These are phyloP conservation scores for Kazachstania kunashirensis DNA, from an alignment of 805 yeast genomes.

Conservation along the genomic window DNA sequence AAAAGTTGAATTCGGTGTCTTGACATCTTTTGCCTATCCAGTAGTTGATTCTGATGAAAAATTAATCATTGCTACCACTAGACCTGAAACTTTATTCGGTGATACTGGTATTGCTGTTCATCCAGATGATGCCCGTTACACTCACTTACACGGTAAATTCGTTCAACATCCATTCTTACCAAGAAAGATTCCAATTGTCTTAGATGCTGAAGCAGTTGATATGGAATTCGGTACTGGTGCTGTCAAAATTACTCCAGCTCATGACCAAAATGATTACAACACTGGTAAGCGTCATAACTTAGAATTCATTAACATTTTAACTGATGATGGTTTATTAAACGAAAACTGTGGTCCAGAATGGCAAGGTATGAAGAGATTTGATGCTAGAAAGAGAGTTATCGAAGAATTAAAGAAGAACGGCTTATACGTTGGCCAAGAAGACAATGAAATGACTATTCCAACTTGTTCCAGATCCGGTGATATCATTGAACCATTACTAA, in stretches of 20 bases:
- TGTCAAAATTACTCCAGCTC: conserved; percentile 97
- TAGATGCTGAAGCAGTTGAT: conserved; percentile 90
- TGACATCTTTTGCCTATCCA: conserved; percentile 90
- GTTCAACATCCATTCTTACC: conserved; percentile 85
- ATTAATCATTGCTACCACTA: conserved; percentile 89
- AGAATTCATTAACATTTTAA: conserved; percentile 80
- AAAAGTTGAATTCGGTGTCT: conserved; percentile 89
- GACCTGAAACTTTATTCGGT: conserved; percentile 98
- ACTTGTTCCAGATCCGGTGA: conserved; percentile 94
- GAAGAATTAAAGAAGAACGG: conserved; percentile 67
- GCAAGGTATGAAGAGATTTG: conserved; percentile 86
- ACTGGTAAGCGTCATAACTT: conserved; percentile 91
- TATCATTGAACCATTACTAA: conserved; percentile 88
- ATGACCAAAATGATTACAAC: conserved; percentile 91
- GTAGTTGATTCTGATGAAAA: conserved; percentile 81
- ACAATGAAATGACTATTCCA: conserved; percentile 94
- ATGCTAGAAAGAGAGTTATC: conserved; percentile 80
- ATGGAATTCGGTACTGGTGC: conserved; percentile 99
- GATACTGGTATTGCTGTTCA: conserved; percentile 98
- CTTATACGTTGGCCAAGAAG: conserved; percentile 73
- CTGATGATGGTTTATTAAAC: conserved; percentile 86
- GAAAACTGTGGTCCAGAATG: conserved; percentile 84
- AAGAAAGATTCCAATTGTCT: conserved; percentile 75
- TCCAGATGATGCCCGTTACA: conserved; percentile 88
- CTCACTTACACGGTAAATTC: conserved; percentile 87